phyloP scores from a whole-genome alignment of 441 rosid species.

The Pelargonium citronellum region DNA sequence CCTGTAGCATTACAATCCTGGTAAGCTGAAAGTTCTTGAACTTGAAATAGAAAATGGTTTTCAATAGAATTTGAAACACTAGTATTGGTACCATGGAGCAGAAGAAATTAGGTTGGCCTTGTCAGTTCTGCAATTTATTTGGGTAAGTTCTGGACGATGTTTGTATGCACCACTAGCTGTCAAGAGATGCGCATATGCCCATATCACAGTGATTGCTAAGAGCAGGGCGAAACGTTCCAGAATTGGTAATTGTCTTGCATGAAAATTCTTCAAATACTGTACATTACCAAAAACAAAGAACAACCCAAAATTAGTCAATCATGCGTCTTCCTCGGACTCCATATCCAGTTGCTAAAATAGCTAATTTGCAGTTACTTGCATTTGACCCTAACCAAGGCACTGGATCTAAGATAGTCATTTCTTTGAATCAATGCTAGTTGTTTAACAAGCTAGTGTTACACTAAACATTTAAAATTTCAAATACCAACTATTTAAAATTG shows the following conservation, averaged over 20 bases:
- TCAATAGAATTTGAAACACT: background rate
- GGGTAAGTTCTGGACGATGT: slow-evolving; percentile 74
- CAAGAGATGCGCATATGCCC: slow-evolving; percentile 97
- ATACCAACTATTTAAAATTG: too few species aligned
- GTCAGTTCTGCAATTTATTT: slow-evolving; percentile 87
- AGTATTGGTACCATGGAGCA: slow-evolving; percentile 65
- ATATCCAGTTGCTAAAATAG: too few species aligned
- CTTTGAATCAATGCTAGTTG: background rate
- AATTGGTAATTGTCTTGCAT: slow-evolving; percentile 56
- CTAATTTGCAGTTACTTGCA: too few species aligned
- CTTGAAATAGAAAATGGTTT: too few species aligned
- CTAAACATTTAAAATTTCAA: too few species aligned
- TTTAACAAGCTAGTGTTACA: too few species aligned
- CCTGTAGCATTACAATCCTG: slow-evolving; percentile 34
- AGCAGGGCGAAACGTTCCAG: slow-evolving; percentile 86
- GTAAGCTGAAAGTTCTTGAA: too few species aligned
- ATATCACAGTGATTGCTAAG: slow-evolving; percentile 66
- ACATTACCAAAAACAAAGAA: background rate
- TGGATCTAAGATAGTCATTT: background rate
- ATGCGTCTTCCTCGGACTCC: too few species aligned
- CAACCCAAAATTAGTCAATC: background rate
- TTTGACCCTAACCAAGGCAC: background rate
- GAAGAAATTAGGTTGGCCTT: slow-evolving; percentile 93
- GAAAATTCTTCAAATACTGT: slow-evolving; percentile 85
- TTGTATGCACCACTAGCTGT: slow-evolving; percentile 97